These are phyloP conservation scores for Hypoxylon sp. DNA, from an alignment of 2,329 filamentous ascomycete genomes.

Conservation along the genomic window DNA sequence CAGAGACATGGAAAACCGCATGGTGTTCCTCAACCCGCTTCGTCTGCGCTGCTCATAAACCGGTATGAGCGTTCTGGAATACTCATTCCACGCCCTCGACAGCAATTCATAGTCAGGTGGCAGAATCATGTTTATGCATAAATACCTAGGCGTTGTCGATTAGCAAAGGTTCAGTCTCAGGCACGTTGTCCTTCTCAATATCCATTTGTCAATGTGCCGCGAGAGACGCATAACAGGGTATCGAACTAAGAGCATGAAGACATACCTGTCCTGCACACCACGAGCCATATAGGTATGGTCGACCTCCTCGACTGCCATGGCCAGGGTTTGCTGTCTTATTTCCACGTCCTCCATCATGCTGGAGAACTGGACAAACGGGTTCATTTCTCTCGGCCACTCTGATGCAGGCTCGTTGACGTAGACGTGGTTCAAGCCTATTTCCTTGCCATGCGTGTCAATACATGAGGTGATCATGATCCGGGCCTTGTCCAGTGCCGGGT, in stretches of 20 bases:
- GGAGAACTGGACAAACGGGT: not conserved
- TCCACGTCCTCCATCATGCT: not conserved
- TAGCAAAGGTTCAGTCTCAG: not conserved
- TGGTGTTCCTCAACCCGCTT: not conserved
- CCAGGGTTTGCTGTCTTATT: not conserved
- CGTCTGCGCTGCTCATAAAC: not conserved
- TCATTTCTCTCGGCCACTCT: not conserved
- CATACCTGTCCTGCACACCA: not conserved
- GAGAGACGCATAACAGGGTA: not conserved
- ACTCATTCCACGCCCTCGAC: not conserved
- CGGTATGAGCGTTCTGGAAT: no score
- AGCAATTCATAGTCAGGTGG: not conserved
- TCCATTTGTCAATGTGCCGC: not conserved
- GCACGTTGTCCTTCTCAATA: not conserved
- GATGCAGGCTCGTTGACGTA: not conserved
- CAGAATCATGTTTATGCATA: not conserved
- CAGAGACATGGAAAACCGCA: not conserved
- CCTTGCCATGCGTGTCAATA: not conserved
- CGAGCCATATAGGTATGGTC: not conserved
- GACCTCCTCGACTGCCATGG: not conserved
- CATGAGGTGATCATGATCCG: not conserved
- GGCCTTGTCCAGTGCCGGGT: not conserved
- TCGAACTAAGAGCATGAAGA: not conserved
- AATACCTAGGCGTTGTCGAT: not conserved
- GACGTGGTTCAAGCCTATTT: not conserved